Evolutionary conservation across 2,329 filamentous ascomycete species (phyloP).

Genomic region (Aspergillus sp.): DNA sequence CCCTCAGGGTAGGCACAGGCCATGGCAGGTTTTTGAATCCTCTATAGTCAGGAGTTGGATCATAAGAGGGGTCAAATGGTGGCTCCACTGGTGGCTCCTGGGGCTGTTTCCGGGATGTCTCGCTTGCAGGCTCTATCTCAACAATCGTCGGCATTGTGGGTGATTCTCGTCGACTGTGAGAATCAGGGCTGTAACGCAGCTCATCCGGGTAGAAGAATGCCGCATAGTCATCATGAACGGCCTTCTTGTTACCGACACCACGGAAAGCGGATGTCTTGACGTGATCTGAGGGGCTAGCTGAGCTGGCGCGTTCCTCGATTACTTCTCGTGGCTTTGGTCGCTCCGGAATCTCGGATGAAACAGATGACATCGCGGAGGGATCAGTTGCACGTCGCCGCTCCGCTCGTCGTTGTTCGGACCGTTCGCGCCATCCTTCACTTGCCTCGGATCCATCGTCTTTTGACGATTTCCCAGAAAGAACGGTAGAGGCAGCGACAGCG

Average conservation of each 20-base stretch:
- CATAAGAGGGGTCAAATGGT: slow-evolving; percentile 15
- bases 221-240: slow-evolving; percentile 43
- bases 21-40: slow-evolving; percentile 33
- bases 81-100: slow-evolving; percentile 18
- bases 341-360: slow-evolving; percentile 23
- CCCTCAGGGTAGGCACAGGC: slow-evolving; percentile 54
- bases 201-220: slow-evolving; percentile 45
- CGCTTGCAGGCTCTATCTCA: slow-evolving; percentile 31
- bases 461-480: slow-evolving; percentile 33
- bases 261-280: slow-evolving; percentile 30
- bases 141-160: slow-evolving; percentile 29
- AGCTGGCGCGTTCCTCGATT: slow-evolving; percentile 18
- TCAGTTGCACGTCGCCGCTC: slow-evolving; percentile 35
- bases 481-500: slow-evolving; percentile 47
- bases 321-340: slow-evolving; percentile 20
- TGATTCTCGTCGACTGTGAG: slow-evolving; percentile 26
- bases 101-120: slow-evolving; percentile 10
- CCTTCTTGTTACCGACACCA: slow-evolving; percentile 28
- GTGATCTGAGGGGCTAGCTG: slow-evolving; percentile 15
- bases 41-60: neutral
- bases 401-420: slow-evolving; percentile 40
- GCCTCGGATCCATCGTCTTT: slow-evolving; percentile 30
- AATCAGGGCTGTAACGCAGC: slow-evolving; percentile 39
- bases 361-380: slow-evolving; percentile 18
- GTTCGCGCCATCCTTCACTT: slow-evolving; percentile 35